These are phyloP conservation scores for Paracoccidioides lutzii DNA, from an alignment of 2,329 filamentous ascomycete genomes.

Conservation along the genomic window DNA sequence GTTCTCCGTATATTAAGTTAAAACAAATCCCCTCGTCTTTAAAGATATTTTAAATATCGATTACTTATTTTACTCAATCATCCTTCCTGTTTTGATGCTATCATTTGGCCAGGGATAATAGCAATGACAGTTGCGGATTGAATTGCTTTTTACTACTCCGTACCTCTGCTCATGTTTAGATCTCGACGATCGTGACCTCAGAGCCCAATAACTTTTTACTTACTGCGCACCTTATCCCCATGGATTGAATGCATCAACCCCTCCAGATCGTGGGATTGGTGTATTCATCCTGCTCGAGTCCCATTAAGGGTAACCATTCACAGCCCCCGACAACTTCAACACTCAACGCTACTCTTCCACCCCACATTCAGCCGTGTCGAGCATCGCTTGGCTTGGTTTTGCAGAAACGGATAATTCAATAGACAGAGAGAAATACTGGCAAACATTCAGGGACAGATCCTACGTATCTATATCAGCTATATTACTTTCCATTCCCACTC, in stretches of 20 bases:
- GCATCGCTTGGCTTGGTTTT: neutral
- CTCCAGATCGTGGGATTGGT: neutral
- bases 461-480: neutral
- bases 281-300: neutral
- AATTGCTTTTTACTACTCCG: too few species aligned
- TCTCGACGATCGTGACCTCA: neutral
- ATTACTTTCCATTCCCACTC: neutral
- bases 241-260: neutral
- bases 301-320: neutral
- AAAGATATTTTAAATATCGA: too few species aligned
- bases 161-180: too few species aligned
- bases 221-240: neutral
- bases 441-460: neutral
- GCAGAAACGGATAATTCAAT: neutral
- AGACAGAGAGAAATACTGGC: neutral
- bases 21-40: too few species aligned
- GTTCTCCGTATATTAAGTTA: too few species aligned
- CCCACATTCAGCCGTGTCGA: constrained; percentile 5
- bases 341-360: neutral
- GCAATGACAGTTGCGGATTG: neutral
- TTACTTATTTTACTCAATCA: too few species aligned
- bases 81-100: too few species aligned
- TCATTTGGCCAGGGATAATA: neutral
- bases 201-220: neutral
- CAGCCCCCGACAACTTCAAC: too few species aligned